Evolutionary conservation across 2,329 filamentous ascomycete genomes (phyloP).

Genomic region (Monosporascus sp.): DNA sequence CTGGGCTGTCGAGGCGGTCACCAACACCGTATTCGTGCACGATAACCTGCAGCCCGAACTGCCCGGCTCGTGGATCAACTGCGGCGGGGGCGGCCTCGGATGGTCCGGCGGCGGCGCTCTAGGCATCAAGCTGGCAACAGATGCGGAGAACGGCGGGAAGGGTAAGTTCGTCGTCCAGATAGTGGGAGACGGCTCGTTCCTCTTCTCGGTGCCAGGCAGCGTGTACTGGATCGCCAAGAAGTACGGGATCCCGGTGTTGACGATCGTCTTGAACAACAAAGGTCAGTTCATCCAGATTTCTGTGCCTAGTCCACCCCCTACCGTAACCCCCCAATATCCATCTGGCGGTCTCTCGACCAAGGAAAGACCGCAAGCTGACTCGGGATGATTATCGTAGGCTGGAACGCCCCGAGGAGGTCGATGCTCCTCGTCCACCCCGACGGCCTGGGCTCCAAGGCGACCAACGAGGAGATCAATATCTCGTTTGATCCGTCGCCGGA

Average conservation of each 20-base stretch:
- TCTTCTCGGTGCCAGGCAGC: slow-evolving; percentile 50
- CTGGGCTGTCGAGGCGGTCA: slow-evolving; percentile 71
- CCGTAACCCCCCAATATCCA: too few relatives aligned
- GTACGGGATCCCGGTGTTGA: slow-evolving; percentile 50
- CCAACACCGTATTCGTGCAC: slow-evolving; percentile 59
- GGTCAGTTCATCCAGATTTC: slow-evolving; percentile 27
- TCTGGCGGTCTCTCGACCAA: too few relatives aligned
- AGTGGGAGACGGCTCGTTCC: slow-evolving; percentile 53
- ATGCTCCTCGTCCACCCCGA: slow-evolving; percentile 54
- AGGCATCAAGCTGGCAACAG: slow-evolving; percentile 44
- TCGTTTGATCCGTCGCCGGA: slow-evolving; percentile 55
- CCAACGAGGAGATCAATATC: slow-evolving; percentile 60
- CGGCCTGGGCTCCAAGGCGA: slow-evolving; percentile 47
- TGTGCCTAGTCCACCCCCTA: too few relatives aligned
- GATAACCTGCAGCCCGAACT: slow-evolving; percentile 62
- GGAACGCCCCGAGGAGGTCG: slow-evolving; percentile 56
- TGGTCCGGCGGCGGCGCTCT: slow-evolving; percentile 49
- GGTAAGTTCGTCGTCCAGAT: slow-evolving; percentile 51
- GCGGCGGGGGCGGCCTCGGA: slow-evolving; percentile 47
- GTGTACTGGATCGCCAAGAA: slow-evolving; percentile 53
- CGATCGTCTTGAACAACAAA: slow-evolving; percentile 53
- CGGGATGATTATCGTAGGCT: slow-evolving; percentile 31
- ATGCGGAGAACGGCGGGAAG: slow-evolving; percentile 34
- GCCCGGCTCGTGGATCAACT: slow-evolving; percentile 48
- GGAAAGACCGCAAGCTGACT: too few relatives aligned